Evolutionary conservation across 305 asterid species (phyloP), one percentile per base, ranked within the genome.

Genomic region (Striga hermonthica): DNA sequence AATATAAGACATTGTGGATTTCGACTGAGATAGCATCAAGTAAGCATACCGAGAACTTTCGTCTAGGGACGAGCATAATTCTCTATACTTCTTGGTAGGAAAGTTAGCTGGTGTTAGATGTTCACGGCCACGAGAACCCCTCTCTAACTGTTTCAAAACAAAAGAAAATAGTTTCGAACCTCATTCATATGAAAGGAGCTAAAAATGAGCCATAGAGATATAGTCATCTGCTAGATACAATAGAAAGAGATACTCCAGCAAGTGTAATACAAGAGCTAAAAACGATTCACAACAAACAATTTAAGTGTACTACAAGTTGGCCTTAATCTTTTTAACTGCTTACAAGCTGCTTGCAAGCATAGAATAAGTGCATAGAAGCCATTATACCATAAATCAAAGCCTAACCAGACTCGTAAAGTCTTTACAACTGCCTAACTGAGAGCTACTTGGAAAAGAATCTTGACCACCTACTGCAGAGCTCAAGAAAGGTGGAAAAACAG

Each of bases 101-200:
- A 87, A 86, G 77, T 80, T 84, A 69, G 95, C 82, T 34, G 84
- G 78, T 62, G 75, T 72, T 14, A 68, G 76, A 71, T 90, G 97
- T 71, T 87, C 97, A 43, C 82, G 76, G 52, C 97, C 95, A 74
- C 79, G 84, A 41, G 72, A 73, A 69, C 97, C 97, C 56, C 93
- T 85, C 76, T 87, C 93, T 77, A 89, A 63, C 98, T 91, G 93
- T 61, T 48, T 14, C 45, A 71, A 22, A 65, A 65, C 57, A 50
- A 57, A 57, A 44, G 55, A 48, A 52, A 5, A 22, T 0, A 22
- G 37, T 62, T 35, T 22, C 31, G 64, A 49, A 62, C 55, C 56
- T 4, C 57, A 35, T 0, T 64, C 6, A 50, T 37, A 62, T 10
- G 12, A 44, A 11, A 57, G 31, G 6, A 62, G 10, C 8, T 4